Percentiles rank a stretch among this genome's conserved stretches.
phyloP scores from a whole-genome alignment of 1,284 basidiomycete genomes.

The Heterobasidion annosum region DNA sequence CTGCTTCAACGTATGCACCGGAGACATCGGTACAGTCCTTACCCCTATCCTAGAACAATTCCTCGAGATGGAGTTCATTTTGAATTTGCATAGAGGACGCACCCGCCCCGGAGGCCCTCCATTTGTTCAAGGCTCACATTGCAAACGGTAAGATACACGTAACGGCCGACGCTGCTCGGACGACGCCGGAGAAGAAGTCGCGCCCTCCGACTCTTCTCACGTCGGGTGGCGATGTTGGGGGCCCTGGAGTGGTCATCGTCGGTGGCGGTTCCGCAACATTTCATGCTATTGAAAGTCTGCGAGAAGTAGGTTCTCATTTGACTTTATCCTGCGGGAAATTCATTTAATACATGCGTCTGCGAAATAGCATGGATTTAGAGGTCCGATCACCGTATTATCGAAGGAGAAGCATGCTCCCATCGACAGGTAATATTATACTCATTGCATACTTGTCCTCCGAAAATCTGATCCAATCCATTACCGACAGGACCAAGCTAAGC shows the following conservation, averaged over 20 bases:
- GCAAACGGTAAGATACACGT: conserved; percentile 76
- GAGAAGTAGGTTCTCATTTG: conserved; percentile 46
- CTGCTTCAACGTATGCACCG: conserved; percentile 81
- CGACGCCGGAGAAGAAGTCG: conserved; percentile 62
- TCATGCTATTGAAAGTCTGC: conserved; percentile 74
- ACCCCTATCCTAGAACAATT: background rate
- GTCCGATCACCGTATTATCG: conserved; percentile 72
- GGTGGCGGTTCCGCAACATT: conserved; percentile 83
- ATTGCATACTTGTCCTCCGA: background rate
- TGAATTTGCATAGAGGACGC: conserved; percentile 64
- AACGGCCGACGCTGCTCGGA: conserved; percentile 60
- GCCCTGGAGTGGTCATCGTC: conserved; percentile 70
- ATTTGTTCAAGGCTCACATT: conserved; percentile 70
- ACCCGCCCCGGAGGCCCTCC: conserved; percentile 80
- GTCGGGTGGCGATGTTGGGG: conserved; percentile 17
- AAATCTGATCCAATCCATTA: background rate
- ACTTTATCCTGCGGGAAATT: background rate
- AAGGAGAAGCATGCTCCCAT: conserved; percentile 81
- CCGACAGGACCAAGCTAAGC: conserved; percentile 74
- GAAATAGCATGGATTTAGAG: conserved; percentile 67
- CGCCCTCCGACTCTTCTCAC: conserved; percentile 47
- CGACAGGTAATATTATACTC: conserved; percentile 56
- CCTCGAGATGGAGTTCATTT: conserved; percentile 11
- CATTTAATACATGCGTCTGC: background rate
- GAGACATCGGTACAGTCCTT: conserved; percentile 54